phyloP scores from a whole-genome alignment of 2,329 filamentous ascomycete genomes.

The Hypoxylon sp. region DNA sequence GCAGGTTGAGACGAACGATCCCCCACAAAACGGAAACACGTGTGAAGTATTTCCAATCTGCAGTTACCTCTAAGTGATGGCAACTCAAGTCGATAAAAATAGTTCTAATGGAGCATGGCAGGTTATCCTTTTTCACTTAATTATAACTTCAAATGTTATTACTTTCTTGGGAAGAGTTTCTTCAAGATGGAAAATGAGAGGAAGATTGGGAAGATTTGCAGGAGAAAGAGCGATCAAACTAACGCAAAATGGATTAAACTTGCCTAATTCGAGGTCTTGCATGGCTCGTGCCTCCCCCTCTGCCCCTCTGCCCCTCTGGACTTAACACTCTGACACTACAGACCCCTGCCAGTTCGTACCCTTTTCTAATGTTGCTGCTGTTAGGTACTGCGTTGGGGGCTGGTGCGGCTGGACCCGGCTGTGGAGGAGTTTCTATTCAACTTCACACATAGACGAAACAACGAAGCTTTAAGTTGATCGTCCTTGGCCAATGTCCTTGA shows the following conservation, averaged over 20 bases:
- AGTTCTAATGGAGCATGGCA: too few species aligned
- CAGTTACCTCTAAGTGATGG: background rate
- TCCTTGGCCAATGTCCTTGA: background rate
- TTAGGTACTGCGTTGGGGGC: too few species aligned
- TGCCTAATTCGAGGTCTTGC: slow-evolving; percentile 14
- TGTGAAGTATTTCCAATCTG: slow-evolving; percentile 14
- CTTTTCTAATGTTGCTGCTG: too few species aligned
- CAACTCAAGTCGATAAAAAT: background rate
- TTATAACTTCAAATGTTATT: too few species aligned
- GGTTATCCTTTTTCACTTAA: too few species aligned
- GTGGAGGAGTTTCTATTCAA: slow-evolving; percentile 14
- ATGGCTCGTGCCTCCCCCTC: slow-evolving; percentile 31
- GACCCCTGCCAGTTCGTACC: slow-evolving; percentile 13
- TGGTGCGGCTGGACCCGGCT: slow-evolving; percentile 19
- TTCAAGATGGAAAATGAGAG: too few species aligned
- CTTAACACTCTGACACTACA: too few species aligned
- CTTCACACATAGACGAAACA: slow-evolving; percentile 31
- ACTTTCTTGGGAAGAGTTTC: too few species aligned
- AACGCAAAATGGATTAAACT: slow-evolving; percentile 12
- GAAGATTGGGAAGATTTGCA: background rate
- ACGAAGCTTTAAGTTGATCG: slow-evolving; percentile 16
- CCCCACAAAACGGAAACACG: slow-evolving; percentile 16
- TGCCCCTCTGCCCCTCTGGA: too few species aligned
- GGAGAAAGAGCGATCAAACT: background rate
- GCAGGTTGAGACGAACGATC: slow-evolving; percentile 21